Conservation (phyloP, 2,329 filamentous ascomycete genomes). For the Neophaeococcomyces aloes region DNA sequence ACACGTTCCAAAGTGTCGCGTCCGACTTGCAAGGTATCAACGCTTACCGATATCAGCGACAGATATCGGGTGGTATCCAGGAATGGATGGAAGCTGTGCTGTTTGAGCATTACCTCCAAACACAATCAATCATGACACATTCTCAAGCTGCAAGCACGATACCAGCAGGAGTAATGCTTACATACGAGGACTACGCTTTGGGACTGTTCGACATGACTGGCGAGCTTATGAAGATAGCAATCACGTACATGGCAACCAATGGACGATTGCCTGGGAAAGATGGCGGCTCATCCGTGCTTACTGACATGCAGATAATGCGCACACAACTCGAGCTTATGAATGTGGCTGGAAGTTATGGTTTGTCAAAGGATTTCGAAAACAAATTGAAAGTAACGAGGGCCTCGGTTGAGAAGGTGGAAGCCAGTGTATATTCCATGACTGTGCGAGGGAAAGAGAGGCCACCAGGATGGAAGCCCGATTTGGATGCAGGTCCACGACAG, state of each 20-base stretch:
- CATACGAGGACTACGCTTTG: constrained; percentile 75
- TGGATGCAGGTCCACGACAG: constrained; percentile 30
- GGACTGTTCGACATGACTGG: constrained; percentile 90
- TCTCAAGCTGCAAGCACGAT: constrained; percentile 44
- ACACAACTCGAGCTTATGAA: constrained; percentile 65
- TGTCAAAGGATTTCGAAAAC: constrained; percentile 55
- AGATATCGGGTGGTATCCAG: constrained; percentile 72
- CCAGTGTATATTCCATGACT: constrained; percentile 73
- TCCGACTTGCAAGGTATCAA: constrained; percentile 69
- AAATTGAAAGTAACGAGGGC: constrained; percentile 80
- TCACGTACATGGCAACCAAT: constrained; percentile 71
- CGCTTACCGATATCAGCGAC: constrained; percentile 66
- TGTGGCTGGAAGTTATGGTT: constrained; percentile 41
- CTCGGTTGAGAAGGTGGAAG: constrained; percentile 91
- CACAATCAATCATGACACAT: constrained; percentile 61
- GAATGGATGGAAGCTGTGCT: constrained; percentile 88
- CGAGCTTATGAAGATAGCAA: constrained; percentile 94
- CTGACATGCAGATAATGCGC: constrained; percentile 69
- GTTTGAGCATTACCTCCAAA: constrained; percentile 77
- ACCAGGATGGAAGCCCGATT: constrained; percentile 82
- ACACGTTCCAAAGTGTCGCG: constrained; percentile 56
- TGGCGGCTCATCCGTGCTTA: constrained; percentile 54
- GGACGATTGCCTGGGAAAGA: constrained; percentile 35
- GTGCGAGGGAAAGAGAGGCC: constrained; percentile 82
- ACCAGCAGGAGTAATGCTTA: constrained; percentile 50